These are phyloP conservation scores for Parmelia sp. DNA, from an alignment of 495 filamentous ascomycete genomes.

Conservation along the genomic window DNA sequence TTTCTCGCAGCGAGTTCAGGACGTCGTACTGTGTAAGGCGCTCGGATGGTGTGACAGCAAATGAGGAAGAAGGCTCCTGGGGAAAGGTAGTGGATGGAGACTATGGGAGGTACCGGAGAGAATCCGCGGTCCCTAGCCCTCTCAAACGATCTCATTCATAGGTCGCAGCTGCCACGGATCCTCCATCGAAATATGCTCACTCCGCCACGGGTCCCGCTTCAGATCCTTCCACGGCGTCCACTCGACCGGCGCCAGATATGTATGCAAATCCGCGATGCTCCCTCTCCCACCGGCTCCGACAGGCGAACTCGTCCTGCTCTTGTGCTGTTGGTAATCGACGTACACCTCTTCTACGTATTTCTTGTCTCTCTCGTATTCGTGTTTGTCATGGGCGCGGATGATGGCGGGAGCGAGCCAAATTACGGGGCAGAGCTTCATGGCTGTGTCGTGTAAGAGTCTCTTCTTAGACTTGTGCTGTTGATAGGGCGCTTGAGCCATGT, in stretches of 20 bases:
- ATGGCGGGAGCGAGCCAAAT: constrained; percentile 8
- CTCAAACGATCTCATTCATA: neutral
- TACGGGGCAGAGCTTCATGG: neutral
- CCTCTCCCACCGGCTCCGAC: neutral
- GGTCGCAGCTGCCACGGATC: neutral
- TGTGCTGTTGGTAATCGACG: constrained; percentile 5
- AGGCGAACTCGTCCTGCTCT: neutral
- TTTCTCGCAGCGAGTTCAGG: neutral
- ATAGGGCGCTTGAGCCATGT: constrained; percentile 5
- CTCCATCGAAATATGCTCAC: neutral
- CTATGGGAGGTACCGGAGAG: neutral
- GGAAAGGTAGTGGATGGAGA: neutral
- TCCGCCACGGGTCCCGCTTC: neutral
- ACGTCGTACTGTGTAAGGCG: neutral
- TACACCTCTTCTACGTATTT: constrained; percentile 3
- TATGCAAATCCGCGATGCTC: neutral
- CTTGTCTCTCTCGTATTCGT: constrained; percentile 10
- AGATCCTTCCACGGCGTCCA: neutral
- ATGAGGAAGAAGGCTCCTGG: neutral
- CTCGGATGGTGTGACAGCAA: neutral
- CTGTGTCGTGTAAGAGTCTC: neutral
- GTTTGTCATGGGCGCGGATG: constrained; percentile 2
- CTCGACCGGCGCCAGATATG: neutral
- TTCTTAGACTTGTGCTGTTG: constrained; percentile 3
- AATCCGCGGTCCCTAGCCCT: neutral